Conservation (phyloP, 2,329 filamentous ascomycete species). For the Sporothrix inflata region DNA sequence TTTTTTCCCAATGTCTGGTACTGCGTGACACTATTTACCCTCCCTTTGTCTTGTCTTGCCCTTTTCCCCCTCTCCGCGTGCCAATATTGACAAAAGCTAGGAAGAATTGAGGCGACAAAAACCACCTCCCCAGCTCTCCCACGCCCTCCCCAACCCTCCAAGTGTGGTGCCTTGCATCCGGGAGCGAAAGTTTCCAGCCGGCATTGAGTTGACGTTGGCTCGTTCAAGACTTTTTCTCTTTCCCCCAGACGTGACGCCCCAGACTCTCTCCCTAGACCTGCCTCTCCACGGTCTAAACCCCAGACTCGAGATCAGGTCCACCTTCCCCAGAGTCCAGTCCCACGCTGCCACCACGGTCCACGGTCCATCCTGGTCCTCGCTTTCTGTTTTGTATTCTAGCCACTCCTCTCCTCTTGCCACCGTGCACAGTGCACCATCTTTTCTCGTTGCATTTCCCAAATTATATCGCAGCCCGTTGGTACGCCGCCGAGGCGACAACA, state of each 20-base stretch:
- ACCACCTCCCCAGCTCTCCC: neutral
- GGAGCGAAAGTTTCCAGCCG: neutral
- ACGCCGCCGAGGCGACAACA: neutral
- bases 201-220: neutral
- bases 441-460: neutral
- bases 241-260: neutral
- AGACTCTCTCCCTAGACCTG: neutral
- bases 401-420: neutral
- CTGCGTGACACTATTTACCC: neutral
- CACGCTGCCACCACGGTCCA: neutral
- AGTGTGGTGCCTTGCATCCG: slow-evolving; percentile 12
- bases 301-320: slow-evolving; percentile 11
- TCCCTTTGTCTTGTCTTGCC: neutral
- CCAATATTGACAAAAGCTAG: slow-evolving; percentile 23
- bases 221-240: neutral
- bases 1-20: neutral
- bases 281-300: neutral
- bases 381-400: neutral
- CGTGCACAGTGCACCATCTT: neutral
- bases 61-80: neutral
- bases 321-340: slow-evolving; percentile 9
- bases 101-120: slow-evolving; percentile 26
- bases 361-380: neutral
- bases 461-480: neutral
- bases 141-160: neutral